Evolutionary conservation across 2,329 filamentous ascomycete genomes (phyloP).

Genomic region (Endocalyx cinctus): DNA sequence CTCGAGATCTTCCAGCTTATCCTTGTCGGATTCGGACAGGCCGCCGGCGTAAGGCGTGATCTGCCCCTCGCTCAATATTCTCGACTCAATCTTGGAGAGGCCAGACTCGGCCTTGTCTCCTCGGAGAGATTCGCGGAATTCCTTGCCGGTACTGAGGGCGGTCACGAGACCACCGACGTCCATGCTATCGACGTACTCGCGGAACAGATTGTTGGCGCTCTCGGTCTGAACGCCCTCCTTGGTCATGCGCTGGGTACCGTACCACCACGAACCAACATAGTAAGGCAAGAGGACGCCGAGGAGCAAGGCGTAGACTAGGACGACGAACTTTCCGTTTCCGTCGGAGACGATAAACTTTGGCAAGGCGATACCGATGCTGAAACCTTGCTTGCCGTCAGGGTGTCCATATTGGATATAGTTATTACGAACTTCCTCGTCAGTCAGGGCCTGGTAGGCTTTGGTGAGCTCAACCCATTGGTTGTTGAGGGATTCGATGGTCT

Average conservation of each 20-base stretch:
- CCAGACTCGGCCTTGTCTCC: constrained; percentile 76
- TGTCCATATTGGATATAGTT: constrained; percentile 96
- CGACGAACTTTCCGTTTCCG: constrained; percentile 91
- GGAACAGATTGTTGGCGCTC: constrained; percentile 91
- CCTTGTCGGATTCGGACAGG: constrained; percentile 68
- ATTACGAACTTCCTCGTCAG: constrained; percentile 93
- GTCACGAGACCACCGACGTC: constrained; percentile 74
- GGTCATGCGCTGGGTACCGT: constrained; percentile 87
- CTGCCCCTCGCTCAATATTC: constrained; percentile 61
- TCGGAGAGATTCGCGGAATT: constrained; percentile 73
- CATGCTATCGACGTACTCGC: constrained; percentile 82
- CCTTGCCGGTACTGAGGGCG: constrained; percentile 79
- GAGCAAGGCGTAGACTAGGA: constrained; percentile 82
- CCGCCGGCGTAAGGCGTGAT: constrained; percentile 48
- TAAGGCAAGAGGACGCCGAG: constrained; percentile 90
- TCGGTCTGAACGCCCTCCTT: constrained; percentile 91
- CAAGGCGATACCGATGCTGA: constrained; percentile 94
- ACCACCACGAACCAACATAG: constrained; percentile 97
- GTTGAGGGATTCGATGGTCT: constrained; percentile 81
- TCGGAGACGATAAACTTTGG: constrained; percentile 90
- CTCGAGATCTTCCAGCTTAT: constrained; percentile 75
- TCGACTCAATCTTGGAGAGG: constrained; percentile 78
- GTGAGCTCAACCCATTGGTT: constrained; percentile 89
- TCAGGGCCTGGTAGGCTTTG: constrained; percentile 96
- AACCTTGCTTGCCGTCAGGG: constrained; percentile 96